phyloP scores from a whole-genome alignment of 192 early-diverging fungal species.

The Pilobolus umbonatus region DNA sequence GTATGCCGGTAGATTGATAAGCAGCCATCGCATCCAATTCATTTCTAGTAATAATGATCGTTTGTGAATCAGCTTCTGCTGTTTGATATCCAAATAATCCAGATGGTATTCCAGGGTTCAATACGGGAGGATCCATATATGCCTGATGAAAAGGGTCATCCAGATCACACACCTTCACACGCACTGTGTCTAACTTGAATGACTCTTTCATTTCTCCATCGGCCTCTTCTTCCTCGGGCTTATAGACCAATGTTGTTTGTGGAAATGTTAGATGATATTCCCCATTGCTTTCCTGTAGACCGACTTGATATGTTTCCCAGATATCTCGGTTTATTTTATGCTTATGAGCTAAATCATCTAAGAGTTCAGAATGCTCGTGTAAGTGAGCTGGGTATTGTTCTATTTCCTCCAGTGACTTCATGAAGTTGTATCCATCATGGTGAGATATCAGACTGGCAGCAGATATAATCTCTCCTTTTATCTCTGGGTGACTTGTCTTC shows the following conservation, averaged over 20 bases:
- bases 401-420: constrained; percentile 36
- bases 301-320: constrained; percentile 37
- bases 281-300: constrained; percentile 23
- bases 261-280: constrained; percentile 33
- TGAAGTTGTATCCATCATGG: constrained; percentile 20
- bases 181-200: constrained; percentile 35
- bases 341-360: constrained; percentile 30
- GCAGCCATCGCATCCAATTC: constrained; percentile 67
- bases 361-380: constrained; percentile 29
- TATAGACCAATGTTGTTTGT: constrained; percentile 24
- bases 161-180: constrained; percentile 45
- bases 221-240: neutral
- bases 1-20: constrained; percentile 60
- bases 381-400: constrained; percentile 36
- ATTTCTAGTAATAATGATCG: constrained; percentile 52
- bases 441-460: constrained; percentile 27
- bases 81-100: constrained; percentile 66
- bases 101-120: constrained; percentile 7
- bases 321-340: constrained; percentile 19
- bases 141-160: constrained; percentile 31
- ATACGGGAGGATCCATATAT: constrained; percentile 46
- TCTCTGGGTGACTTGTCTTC: constrained; percentile 24
- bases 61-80: constrained; percentile 31
- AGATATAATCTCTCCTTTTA: constrained; percentile 32
- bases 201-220: too few relatives aligned